These are phyloP conservation scores for Daedalea quercina DNA, from an alignment of 768 basidiomycete species.

Conservation along the genomic window DNA sequence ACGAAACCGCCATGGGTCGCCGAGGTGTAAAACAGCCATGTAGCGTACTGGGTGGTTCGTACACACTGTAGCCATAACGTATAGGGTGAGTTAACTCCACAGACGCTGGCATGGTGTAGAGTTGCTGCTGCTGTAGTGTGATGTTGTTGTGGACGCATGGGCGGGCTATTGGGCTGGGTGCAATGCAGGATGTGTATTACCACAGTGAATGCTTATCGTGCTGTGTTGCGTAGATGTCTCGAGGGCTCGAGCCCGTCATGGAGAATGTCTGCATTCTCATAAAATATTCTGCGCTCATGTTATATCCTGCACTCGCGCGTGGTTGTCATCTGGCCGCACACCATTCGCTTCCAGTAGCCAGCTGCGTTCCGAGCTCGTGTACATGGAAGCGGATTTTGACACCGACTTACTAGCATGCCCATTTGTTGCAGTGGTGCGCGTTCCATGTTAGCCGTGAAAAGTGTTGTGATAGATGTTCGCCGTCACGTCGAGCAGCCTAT, in stretches of 20 bases:
- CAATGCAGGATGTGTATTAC: too few species aligned
- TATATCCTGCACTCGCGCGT: too few species aligned
- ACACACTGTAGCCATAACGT: not conserved
- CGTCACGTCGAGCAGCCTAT: too few species aligned
- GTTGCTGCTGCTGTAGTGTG: too few species aligned
- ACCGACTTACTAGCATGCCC: not conserved
- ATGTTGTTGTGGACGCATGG: too few species aligned
- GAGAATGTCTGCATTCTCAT: not conserved
- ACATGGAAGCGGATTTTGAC: not conserved
- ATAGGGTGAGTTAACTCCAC: not conserved
- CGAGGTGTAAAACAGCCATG: constrained; percentile 11
- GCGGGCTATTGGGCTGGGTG: too few species aligned
- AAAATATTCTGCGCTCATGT: too few species aligned
- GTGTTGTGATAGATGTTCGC: too few species aligned
- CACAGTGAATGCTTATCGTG: too few species aligned
- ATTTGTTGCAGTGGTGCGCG: not conserved
- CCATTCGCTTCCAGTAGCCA: not conserved
- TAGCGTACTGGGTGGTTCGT: constrained; percentile 3
- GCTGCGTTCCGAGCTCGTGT: not conserved
- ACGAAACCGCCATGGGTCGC: constrained; percentile 3
- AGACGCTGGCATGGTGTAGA: not conserved
- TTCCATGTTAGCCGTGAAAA: not conserved
- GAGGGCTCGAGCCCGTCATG: not conserved
- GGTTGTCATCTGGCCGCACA: too few species aligned
- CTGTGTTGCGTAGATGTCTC: too few species aligned